phyloP scores from a whole-genome alignment of 73 alveolate species.

The Durusdinium trenchii region DNA sequence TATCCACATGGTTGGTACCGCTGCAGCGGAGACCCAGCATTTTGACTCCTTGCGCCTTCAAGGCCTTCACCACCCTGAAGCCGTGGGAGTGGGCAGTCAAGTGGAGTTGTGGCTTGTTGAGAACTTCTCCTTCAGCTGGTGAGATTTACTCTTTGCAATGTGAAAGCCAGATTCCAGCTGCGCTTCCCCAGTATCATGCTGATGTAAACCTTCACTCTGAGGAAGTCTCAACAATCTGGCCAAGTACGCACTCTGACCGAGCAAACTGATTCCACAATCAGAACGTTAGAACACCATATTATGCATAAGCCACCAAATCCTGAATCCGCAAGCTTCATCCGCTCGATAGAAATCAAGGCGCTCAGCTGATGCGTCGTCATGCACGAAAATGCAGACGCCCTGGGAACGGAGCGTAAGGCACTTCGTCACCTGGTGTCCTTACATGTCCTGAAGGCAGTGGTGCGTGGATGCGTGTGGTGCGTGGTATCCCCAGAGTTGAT shows the following conservation, averaged over 20 bases:
- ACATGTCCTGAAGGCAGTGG: too few relatives aligned
- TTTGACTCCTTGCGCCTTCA: conserved; percentile 65
- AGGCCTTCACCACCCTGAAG: conserved; percentile 45
- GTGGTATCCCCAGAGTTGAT: too few relatives aligned
- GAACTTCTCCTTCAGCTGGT: not conserved
- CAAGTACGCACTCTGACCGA: too few relatives aligned
- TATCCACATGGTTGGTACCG: conserved; percentile 97
- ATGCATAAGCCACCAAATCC: too few relatives aligned
- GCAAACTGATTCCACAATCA: too few relatives aligned
- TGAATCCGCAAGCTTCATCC: too few relatives aligned
- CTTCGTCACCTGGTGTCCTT: not conserved
- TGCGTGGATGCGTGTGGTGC: too few relatives aligned
- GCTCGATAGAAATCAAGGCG: too few relatives aligned
- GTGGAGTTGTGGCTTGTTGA: not conserved
- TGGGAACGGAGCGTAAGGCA: not conserved
- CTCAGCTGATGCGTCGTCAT: conserved; percentile 57
- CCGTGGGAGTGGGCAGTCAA: too few relatives aligned
- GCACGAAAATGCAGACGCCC: conserved; percentile 83
- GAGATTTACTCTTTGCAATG: not conserved
- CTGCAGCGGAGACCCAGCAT: conserved; percentile 86
- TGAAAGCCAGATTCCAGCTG: too few relatives aligned
- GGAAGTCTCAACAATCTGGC: too few relatives aligned
- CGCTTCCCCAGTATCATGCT: not conserved
- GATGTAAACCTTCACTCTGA: too few relatives aligned
- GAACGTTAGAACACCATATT: not conserved